Conservation (phyloP, 2,329 filamentous ascomycete species). For the Conoideocrella luteorostrata region DNA sequence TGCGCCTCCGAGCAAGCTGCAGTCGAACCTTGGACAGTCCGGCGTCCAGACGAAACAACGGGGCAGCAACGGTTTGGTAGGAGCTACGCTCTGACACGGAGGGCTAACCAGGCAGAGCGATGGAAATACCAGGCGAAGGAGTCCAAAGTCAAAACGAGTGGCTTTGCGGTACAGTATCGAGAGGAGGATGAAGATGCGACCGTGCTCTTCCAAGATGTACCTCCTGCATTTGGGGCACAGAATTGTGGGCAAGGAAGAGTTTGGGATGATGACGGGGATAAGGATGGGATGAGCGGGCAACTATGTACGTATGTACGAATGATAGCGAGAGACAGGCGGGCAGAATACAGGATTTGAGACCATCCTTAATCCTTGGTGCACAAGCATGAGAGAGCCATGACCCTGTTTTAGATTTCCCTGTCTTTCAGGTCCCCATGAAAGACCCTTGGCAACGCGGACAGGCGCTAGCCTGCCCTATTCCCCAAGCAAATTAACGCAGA, state of each 20-base stretch:
- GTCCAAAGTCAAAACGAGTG: background rate
- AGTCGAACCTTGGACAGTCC: background rate
- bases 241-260: background rate
- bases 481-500: no score
- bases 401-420: background rate
- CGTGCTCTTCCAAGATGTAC: background rate
- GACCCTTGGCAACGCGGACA: no score
- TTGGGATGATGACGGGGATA: background rate
- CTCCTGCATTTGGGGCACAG: background rate
- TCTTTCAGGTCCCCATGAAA: no score
- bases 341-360: background rate
- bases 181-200: background rate
- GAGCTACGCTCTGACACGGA: conserved; percentile 45
- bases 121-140: no score
- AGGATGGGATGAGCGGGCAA: background rate
- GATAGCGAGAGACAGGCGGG: background rate
- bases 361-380: no score
- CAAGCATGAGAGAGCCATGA: no score
- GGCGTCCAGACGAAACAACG: conserved; percentile 4
- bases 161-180: background rate
- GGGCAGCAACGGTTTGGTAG: conserved; percentile 38
- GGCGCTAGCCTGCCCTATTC: no score
- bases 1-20: background rate
- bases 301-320: background rate
- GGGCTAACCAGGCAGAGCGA: conserved; percentile 48